These are phyloP conservation scores for Diaporthe helianthi DNA, from an alignment of 2,329 filamentous ascomycete genomes.

Conservation along the genomic window DNA sequence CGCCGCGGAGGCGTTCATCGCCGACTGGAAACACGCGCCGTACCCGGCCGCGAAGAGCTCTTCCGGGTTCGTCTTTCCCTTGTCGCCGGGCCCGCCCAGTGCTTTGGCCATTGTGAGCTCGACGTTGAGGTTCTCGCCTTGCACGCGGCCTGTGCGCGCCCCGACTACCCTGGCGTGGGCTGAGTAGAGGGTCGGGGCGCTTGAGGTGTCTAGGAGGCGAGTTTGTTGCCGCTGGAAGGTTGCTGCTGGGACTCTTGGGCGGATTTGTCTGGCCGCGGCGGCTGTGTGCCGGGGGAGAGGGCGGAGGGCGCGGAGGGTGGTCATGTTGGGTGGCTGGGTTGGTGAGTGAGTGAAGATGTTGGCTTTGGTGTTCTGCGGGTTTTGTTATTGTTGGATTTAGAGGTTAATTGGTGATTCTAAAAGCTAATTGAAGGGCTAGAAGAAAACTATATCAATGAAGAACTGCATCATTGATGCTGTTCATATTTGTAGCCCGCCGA, in stretches of 20 bases:
- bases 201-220: constrained; percentile 48
- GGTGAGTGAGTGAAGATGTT: neutral
- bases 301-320: constrained; percentile 11
- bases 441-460: neutral
- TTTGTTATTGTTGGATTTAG: accelerated
- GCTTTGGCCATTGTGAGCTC: constrained; percentile 53
- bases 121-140: constrained; percentile 41
- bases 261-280: neutral
- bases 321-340: neutral
- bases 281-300: constrained; percentile 5
- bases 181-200: constrained; percentile 48
- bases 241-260: neutral
- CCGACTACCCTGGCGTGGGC: constrained; percentile 48
- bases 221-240: constrained; percentile 33
- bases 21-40: constrained; percentile 54
- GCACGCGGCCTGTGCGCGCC: constrained; percentile 43
- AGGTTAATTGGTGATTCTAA: neutral
- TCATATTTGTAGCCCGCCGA: neutral
- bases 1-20: constrained; percentile 52
- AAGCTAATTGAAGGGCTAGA: neutral
- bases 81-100: constrained; percentile 48
- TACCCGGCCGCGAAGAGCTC: constrained; percentile 56
- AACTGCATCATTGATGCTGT: neutral
- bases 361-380: neutral
- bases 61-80: constrained; percentile 54